Evolutionary conservation across 208 protist genomes (phyloP), one percentile per base, ranked within the genome.

Genomic region (Leishmania major): DNA sequence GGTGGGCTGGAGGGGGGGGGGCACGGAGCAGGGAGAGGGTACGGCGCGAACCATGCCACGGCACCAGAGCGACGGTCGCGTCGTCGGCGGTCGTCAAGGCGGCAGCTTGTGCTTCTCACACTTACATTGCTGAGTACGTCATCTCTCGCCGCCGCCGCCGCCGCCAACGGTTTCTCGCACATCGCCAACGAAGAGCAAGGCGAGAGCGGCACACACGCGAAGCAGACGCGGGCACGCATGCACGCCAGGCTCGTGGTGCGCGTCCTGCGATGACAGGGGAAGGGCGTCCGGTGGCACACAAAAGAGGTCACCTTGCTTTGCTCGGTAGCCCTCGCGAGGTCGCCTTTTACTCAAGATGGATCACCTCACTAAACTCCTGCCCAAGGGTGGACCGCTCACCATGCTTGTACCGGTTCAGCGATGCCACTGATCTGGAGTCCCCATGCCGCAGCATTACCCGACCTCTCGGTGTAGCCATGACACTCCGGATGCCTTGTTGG

Each of bases 291-390:
- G 17, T 0, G 19, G 31, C 37, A 31, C n/a, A n/a, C 19, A 2
- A 11, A 11, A 49, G 8, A 53, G 8, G 25, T 11, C 40, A 37
- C 22, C 40, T n/a, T 2, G n/a, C 66, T 45, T 49, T 69, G 43
- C 35, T 4, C 22, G 5, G 37, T 17, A 1, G 22, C 25, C 19
- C 28, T 15, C 28, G 0, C 11, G 17, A 15, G 11, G 17, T 71
- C 25, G 3, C 17, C 43, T 13, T 17, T 73, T 37, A 80, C 47
- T 72, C 45, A 6, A 81, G 35, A 19, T 64, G 25, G 51, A 81
- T 81, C n/a, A 87, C 69, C 51, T 83, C 84, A 4, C 84, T 76
- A 37, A 82, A 82, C 40, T 84, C 84, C 57, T 77, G 80, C 5
- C 81, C 75, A 22, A 84, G 69, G 49, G 76, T 79, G 53, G 57